Conservation (phyloP, 176 grass and related monocot species). For the Carex littledalei region DNA sequence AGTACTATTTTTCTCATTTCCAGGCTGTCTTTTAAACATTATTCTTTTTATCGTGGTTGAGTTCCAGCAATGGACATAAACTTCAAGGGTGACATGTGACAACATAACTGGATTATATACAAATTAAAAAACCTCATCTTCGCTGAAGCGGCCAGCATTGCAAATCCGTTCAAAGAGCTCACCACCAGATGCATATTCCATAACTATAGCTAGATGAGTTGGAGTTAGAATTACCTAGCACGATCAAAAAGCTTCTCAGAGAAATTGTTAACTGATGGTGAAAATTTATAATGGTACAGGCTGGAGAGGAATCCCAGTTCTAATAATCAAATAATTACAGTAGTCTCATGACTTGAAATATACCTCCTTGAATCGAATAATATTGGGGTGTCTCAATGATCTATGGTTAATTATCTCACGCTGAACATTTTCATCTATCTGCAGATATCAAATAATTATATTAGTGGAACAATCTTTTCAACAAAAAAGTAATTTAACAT, state of each 20-base stretch:
- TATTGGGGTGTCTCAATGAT: conserved; percentile 94
- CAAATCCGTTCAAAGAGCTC: conserved; percentile 94
- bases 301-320: not conserved
- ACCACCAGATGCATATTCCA: conserved; percentile 98
- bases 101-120: not conserved
- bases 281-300: not conserved
- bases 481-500: not conserved
- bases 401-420: conserved; percentile 99
- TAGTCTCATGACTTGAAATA: not conserved
- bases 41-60: not conserved
- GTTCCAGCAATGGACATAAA: not conserved
- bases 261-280: not conserved
- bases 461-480: not conserved
- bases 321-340: not conserved
- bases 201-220: conserved; percentile 98
- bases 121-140: conserved; percentile 73
- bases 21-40: not conserved
- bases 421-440: conserved; percentile 99
- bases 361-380: conserved; percentile 99
- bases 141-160: conserved; percentile 83
- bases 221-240: conserved; percentile 94
- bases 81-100: not conserved
- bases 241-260: not conserved
- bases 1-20: not conserved
- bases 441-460: conserved; percentile 34